Percentiles rank a stretch among this genome's conserved stretches.
These are phyloP conservation scores for Aurantiochytrium sp. DNA, from an alignment of 108 stramenopile genomes.

Conservation along the genomic window DNA sequence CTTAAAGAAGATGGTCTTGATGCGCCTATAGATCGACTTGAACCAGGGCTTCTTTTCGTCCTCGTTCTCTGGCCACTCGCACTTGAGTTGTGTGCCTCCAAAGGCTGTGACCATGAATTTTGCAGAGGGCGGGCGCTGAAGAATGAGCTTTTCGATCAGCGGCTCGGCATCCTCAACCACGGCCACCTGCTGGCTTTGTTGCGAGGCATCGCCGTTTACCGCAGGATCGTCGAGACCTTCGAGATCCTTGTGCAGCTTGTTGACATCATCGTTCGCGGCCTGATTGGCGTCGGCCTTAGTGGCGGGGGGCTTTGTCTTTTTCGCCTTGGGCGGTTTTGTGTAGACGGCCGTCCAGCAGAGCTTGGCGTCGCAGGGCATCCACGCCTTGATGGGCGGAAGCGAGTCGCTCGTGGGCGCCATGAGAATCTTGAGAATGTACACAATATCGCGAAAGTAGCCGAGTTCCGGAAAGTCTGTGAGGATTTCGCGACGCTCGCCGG, in stretches of 20 bases:
- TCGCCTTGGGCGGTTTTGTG: not conserved
- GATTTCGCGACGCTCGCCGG: slow-evolving; percentile 42
- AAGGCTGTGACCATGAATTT: not conserved
- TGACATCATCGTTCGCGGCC: not conserved
- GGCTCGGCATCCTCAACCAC: not conserved
- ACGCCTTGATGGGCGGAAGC: slow-evolving; percentile 35
- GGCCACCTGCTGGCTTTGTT: not conserved
- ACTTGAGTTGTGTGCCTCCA: not conserved
- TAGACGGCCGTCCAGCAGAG: slow-evolving; percentile 31
- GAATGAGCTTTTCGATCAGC: not conserved
- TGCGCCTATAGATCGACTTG: not conserved
- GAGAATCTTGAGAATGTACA: slow-evolving; percentile 84
- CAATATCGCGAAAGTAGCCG: slow-evolving; percentile 92
- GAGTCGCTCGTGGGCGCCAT: slow-evolving; percentile 50
- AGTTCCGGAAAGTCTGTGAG: slow-evolving; percentile 93
- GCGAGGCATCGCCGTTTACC: not conserved
- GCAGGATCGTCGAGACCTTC: not conserved
- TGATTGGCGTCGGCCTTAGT: not conserved
- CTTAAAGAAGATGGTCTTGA: slow-evolving; percentile 15
- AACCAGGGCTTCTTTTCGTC: not conserved
- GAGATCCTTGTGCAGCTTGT: not conserved
- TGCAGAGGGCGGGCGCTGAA: not conserved
- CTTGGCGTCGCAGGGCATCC: slow-evolving; percentile 38
- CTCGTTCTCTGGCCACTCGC: slow-evolving; percentile 1
- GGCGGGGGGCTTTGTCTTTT: not conserved